A percentile compares a stretch with the other conserved stretches of the same genome.
Conservation (phyloP, 345 rosid species). For the Arabidopsis arenosa region DNA sequence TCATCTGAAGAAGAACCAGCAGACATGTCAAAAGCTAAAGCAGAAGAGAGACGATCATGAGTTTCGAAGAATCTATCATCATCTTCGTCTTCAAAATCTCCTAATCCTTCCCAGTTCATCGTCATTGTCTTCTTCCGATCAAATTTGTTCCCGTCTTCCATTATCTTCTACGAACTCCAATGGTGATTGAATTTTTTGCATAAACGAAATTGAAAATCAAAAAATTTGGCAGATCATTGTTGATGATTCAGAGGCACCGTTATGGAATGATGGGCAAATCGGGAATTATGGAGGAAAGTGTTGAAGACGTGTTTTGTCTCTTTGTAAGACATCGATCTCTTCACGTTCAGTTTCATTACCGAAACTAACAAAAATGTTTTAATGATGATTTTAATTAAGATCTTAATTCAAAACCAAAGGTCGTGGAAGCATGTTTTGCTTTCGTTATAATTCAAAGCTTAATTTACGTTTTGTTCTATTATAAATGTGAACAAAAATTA, state of each 20-base stretch:
- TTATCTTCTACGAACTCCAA: neutral
- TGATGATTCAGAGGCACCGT: slow-evolving; percentile 22
- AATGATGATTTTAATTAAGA: neutral
- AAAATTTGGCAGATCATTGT: neutral
- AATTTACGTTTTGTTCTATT: slow-evolving; percentile 20
- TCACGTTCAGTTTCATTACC: slow-evolving; percentile 33
- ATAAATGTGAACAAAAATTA: neutral
- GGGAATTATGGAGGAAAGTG: slow-evolving; percentile 48
- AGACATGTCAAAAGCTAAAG: slow-evolving; percentile 56
- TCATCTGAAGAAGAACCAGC: slow-evolving; percentile 67
- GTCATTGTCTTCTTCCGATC: slow-evolving; percentile 64
- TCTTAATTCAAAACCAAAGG: slow-evolving; percentile 20
- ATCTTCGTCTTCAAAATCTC: slow-evolving; percentile 71
- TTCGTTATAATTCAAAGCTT: neutral
- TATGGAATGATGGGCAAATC: slow-evolving; percentile 46
- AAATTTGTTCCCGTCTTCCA: slow-evolving; percentile 41
- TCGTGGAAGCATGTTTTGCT: slow-evolving; percentile 47
- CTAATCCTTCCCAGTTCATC: slow-evolving; percentile 77
- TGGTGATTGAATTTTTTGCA: too few species aligned
- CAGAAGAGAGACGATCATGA: slow-evolving; percentile 62
- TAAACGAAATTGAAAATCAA: neutral
- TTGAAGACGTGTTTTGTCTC: slow-evolving; percentile 37
- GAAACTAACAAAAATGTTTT: neutral
- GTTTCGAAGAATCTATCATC: slow-evolving; percentile 81
- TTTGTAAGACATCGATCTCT: slow-evolving; percentile 43